Conservation (phyloP, 768 basidiomycete species). For the Suillus cothurnatus region DNA sequence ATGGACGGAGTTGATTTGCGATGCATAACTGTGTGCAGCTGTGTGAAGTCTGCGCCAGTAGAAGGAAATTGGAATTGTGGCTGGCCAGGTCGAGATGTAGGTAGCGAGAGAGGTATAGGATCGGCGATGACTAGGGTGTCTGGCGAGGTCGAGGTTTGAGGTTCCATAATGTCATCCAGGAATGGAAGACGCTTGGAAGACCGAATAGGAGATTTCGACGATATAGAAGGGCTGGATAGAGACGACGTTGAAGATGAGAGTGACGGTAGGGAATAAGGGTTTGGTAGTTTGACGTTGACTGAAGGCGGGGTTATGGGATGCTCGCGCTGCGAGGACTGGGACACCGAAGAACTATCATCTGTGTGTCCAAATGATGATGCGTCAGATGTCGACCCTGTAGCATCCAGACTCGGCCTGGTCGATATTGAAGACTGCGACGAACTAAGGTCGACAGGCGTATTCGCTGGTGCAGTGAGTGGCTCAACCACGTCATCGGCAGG, state of each 20-base stretch:
- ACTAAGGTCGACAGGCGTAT: conserved; percentile 2
- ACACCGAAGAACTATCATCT: conserved; percentile 37
- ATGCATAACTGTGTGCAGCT: conserved; percentile 31
- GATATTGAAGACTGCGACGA: conserved; percentile 9
- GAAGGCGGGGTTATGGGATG: conserved; percentile 40
- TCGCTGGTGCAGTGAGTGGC: conserved; percentile 3
- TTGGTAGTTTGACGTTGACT: conserved; percentile 29
- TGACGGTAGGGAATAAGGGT: conserved; percentile 43
- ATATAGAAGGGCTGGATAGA: conserved; percentile 53
- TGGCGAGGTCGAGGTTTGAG: conserved; percentile 24
- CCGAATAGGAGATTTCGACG: conserved; percentile 43
- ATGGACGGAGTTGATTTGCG: conserved; percentile 40
- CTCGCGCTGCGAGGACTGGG: conserved; percentile 29
- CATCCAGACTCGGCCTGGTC: conserved; percentile 3
- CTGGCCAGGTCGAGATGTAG: conserved; percentile 24
- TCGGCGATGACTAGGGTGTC: conserved; percentile 34
- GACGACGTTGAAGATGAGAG: conserved; percentile 65
- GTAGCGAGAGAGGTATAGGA: conserved; percentile 27
- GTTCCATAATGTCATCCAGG: conserved; percentile 31
- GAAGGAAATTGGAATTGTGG: conserved; percentile 42
- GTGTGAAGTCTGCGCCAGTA: conserved; percentile 31
- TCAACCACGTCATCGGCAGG: conserved; percentile 17
- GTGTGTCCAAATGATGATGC: conserved; percentile 27
- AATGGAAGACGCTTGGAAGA: conserved; percentile 41
- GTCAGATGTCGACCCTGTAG: conserved; percentile 20